A percentile compares a stretch with the other conserved stretches of the same genome.
These are phyloP conservation scores for Blastobotrys malaysiensis DNA, from an alignment of 1,139 yeast genomes.

Conservation along the genomic window DNA sequence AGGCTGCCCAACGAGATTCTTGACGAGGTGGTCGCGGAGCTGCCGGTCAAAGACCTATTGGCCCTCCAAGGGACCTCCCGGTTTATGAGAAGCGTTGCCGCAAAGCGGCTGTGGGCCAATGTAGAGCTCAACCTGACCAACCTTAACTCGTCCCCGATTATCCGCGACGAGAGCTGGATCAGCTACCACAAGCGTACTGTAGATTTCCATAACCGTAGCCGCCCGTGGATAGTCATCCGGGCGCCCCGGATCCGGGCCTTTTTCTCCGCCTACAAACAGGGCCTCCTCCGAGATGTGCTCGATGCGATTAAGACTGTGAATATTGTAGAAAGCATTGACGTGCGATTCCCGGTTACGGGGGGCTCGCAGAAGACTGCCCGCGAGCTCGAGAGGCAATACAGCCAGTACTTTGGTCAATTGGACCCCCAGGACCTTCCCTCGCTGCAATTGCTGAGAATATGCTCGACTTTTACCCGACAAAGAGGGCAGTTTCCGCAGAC, in stretches of 20 bases:
- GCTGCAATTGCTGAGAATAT: slow-evolving; percentile 10
- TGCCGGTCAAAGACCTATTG: slow-evolving; percentile 2
- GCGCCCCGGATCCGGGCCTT: slow-evolving; percentile 4
- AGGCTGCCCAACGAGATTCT: slow-evolving; percentile 11
- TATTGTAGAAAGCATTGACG: slow-evolving; percentile 6
- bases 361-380: background rate
- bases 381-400: background rate
- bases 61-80: slow-evolving; percentile 6
- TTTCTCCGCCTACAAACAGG: slow-evolving; percentile 7
- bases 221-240: slow-evolving; percentile 13
- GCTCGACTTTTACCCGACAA: slow-evolving; percentile 5
- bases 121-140: slow-evolving; percentile 12
- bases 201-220: slow-evolving; percentile 4
- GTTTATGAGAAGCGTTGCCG: slow-evolving; percentile 5
- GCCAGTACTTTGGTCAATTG: slow-evolving; percentile 1
- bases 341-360: background rate
- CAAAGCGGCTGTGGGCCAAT: slow-evolving; percentile 12
- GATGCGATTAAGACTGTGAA: slow-evolving; percentile 11
- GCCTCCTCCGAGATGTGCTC: slow-evolving; percentile 8
- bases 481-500: slow-evolving; percentile 3
- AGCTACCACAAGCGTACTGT: background rate
- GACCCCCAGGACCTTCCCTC: slow-evolving; percentile 11
- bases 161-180: slow-evolving; percentile 11
- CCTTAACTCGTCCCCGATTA: slow-evolving; percentile 3
- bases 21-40: slow-evolving; percentile 2